These are phyloP conservation scores for Metschnikowia kofuensis DNA, from an alignment of 805 yeast genomes.

Conservation along the genomic window DNA sequence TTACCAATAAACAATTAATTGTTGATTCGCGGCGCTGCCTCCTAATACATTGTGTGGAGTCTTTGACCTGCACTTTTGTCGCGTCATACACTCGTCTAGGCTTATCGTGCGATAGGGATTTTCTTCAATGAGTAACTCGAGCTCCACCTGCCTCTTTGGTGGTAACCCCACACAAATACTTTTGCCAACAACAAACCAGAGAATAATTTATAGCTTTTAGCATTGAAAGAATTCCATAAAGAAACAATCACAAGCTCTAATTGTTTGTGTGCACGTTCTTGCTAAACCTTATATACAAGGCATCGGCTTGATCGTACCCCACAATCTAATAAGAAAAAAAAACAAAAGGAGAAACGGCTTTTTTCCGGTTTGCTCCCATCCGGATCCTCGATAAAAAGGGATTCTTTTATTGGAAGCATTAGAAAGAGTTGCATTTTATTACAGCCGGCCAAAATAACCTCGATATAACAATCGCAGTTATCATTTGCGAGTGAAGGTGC, in stretches of 20 bases:
- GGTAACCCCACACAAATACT: not conserved
- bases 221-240: not conserved
- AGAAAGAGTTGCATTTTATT: no score
- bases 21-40: not conserved
- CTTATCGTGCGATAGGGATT: not conserved
- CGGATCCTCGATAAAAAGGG: no score
- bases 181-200: not conserved
- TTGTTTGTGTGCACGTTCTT: not conserved
- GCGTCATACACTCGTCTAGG: not conserved
- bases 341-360: not conserved
- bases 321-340: not conserved
- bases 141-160: not conserved
- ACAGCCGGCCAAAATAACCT: no score
- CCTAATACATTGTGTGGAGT: not conserved
- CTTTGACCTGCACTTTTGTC: not conserved
- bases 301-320: not conserved
- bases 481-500: no score
- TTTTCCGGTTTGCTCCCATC: not conserved
- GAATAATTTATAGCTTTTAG: not conserved
- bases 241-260: not conserved
- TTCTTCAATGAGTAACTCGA: not conserved
- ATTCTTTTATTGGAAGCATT: no score
- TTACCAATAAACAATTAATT: constrained; percentile 8
- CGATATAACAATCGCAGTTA: no score
- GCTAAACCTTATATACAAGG: not conserved